Base-by-base conservation (phyloP, 495 filamentous ascomycete genomes). In the Aspergillus avenaceus region DNA sequence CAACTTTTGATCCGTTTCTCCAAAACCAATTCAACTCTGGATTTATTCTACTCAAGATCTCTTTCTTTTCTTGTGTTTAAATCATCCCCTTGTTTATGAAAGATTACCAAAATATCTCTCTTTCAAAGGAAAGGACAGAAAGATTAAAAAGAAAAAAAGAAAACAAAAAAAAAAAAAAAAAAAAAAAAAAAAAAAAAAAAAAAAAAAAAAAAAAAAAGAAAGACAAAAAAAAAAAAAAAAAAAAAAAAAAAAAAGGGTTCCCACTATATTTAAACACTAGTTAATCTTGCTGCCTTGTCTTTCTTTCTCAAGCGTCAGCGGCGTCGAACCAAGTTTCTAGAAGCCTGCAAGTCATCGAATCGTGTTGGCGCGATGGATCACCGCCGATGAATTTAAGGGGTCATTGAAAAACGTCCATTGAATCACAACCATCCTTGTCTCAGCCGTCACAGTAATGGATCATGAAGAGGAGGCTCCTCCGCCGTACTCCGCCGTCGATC, bases 401-500 rank as follows among this genome's bases (percentile, higher is more conserved):
- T 37, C 21, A 41, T 50, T 41, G 28, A 46, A n/a, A n/a, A n/a
- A n/a, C n/a, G 22, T 45, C 8, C 29, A 27, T 36, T 19, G 19
- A 32, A 28, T 21, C 16, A 25, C 16, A 8, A 18, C 23, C 6
- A 5, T 25, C 8, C 14, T 29, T 36, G 22, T 11, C 34, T n/a
- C 43, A 16, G 24, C 9, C 49, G 25, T 23, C 41, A n/a, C n/a
- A 41, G 46, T 43, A 31, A 73, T 73, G 70, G 69, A 72, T 50
- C 56, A 66, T 45, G 68, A 72, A 28, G 72, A 75, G 55, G 68
- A 60, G 46, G 69, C 72, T 54, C 71, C 72, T 49, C 71, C 70
- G 45, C 72, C 72, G 26, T 76, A 76, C 60, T 70, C 72, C 51
- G 62, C 70, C 27, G 64, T 72, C 40, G 72, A 76, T 51, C 72